Conservation (phyloP, 192 early-diverging fungal species). For the Coemansia sp. region DNA sequence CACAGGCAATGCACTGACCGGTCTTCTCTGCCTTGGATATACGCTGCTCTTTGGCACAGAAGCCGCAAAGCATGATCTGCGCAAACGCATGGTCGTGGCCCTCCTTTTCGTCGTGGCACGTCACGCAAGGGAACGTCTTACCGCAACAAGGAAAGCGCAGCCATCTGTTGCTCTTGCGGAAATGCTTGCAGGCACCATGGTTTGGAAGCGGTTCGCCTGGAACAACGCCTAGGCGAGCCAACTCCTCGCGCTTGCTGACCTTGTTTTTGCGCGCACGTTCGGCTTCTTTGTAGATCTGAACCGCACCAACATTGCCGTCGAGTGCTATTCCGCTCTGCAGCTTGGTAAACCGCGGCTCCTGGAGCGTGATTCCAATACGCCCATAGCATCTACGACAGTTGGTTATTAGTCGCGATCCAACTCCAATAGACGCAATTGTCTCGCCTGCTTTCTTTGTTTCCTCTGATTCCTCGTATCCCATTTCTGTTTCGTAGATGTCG, state of each 20-base stretch:
- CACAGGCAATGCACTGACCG: constrained; percentile 61
- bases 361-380: constrained; percentile 40
- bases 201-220: constrained; percentile 74
- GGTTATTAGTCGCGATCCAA: constrained; percentile 8
- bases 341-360: constrained; percentile 57
- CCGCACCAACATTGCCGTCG: constrained; percentile 35
- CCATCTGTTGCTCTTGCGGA: constrained; percentile 84
- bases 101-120: constrained; percentile 79
- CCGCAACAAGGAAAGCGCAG: constrained; percentile 92
- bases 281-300: constrained; percentile 44
- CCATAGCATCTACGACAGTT: constrained; percentile 47
- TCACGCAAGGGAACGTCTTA: constrained; percentile 78
- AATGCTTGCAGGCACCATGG: constrained; percentile 82
- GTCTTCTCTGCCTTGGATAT: constrained; percentile 53
- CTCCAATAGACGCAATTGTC: constrained; percentile 25
- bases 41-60: constrained; percentile 77
- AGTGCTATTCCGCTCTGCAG: constrained; percentile 40
- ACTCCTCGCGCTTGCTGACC: constrained; percentile 53
- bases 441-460: background rate
- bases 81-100: constrained; percentile 70
- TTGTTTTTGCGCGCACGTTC: constrained; percentile 54
- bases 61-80: constrained; percentile 80
- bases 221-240: constrained; percentile 62
- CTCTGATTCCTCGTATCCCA: background rate
- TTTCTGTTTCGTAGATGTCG: constrained; percentile 13